Conservation (phyloP, 2,329 filamentous ascomycete species). For the Gremmenia infestans region DNA sequence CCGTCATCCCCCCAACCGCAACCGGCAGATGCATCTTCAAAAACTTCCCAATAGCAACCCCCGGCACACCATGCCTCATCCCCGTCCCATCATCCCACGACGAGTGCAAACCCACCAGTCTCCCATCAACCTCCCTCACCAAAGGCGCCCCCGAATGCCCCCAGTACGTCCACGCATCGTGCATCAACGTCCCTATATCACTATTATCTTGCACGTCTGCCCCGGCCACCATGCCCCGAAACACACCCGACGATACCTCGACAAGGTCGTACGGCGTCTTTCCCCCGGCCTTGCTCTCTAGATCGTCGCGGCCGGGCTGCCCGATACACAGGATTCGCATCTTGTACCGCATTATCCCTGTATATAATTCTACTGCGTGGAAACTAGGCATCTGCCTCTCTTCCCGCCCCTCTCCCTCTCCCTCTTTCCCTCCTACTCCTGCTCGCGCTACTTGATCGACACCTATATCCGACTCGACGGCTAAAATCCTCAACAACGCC, state of each 20-base stretch:
- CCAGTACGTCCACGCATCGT: slow-evolving; percentile 55
- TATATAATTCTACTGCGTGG: neutral
- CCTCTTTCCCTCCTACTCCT: neutral
- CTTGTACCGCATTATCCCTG: neutral
- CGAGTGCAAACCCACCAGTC: slow-evolving; percentile 46
- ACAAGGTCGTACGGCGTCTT: slow-evolving; percentile 39
- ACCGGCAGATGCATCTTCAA: slow-evolving; percentile 14
- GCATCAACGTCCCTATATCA: slow-evolving; percentile 47
- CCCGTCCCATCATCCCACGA: slow-evolving; percentile 49
- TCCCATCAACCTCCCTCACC: slow-evolving; percentile 35
- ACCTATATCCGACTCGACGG: slow-evolving; percentile 26
- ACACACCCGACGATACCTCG: slow-evolving; percentile 40
- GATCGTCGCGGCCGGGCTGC: slow-evolving; percentile 39
- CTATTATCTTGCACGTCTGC: slow-evolving; percentile 45
- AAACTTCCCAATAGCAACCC: slow-evolving; percentile 42
- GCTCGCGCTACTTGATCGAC: neutral
- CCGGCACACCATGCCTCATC: slow-evolving; percentile 45
- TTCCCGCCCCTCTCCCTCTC: too few relatives aligned
- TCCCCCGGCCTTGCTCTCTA: slow-evolving; percentile 38
- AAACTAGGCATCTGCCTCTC: neutral
- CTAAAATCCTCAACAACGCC: slow-evolving; percentile 40
- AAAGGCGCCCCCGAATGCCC: slow-evolving; percentile 49
- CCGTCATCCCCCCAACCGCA: neutral
- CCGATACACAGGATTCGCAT: slow-evolving; percentile 33
- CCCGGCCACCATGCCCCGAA: slow-evolving; percentile 34